These are phyloP conservation scores for Globisporangium spinosum DNA, from an alignment of 352 stramenopile species.

Conservation along the genomic window DNA sequence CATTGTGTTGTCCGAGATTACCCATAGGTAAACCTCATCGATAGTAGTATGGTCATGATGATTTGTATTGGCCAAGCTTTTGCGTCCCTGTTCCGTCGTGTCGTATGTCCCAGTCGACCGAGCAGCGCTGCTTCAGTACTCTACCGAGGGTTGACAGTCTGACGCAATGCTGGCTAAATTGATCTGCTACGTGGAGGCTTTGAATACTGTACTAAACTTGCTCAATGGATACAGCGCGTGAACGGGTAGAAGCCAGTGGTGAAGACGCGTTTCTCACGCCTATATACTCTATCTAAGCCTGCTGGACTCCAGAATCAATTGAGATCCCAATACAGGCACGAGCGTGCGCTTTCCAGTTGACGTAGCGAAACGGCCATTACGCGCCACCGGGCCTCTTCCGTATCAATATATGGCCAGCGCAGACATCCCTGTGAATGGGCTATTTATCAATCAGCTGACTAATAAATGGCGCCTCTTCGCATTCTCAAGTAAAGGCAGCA, in stretches of 20 bases:
- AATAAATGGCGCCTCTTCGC: not conserved
- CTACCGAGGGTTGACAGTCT: not conserved
- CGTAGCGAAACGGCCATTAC: not conserved
- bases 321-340: not conserved
- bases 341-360: not conserved
- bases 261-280: not conserved
- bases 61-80: not conserved
- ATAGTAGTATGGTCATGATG: not conserved
- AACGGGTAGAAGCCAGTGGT: not conserved
- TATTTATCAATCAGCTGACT: not conserved
- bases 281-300: not conserved
- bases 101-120: not conserved
- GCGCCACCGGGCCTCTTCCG: not conserved
- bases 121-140: not conserved
- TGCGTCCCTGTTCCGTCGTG: not conserved
- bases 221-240: not conserved
- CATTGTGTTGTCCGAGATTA: not conserved
- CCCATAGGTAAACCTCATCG: not conserved
- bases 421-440: not conserved
- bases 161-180: not conserved
- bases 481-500: not conserved
- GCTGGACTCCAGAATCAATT: not conserved
- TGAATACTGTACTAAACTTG: not conserved
- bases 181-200: not conserved
- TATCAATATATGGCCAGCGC: not conserved